Evolutionary conservation across 148 eudicot species (phyloP), one percentile per base, ranked within the genome.

Genomic region (Persicaria maculosa): DNA sequence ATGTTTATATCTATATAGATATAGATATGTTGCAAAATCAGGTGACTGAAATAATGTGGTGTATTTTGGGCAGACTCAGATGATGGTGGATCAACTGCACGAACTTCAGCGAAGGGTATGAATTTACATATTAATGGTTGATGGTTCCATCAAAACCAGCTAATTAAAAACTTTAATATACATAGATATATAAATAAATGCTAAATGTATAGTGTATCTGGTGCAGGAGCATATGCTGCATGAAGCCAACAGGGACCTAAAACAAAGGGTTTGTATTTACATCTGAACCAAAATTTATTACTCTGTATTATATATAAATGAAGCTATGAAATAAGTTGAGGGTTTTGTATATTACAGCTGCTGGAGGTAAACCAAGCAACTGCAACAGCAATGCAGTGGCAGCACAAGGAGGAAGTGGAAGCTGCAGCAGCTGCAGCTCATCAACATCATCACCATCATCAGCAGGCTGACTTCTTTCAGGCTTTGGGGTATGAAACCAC

Each of bases 401-500:
- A 87, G 69, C 78, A 81, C 44, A 31, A 31, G 40, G 40, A 31
- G 40, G 40, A 31, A 31, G 40, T 31, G 40, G 40, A 31, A 31
- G 40, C n/a, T n/a, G n/a, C n/a, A n/a, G n/a, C n/a, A 31, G 40
- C 40, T 31, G 40, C 40, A 31, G 40, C 40, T 31, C 40, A 31
- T 31, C 40, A 31, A 31, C 40, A 31, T 31, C 40, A 31, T 31
- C 82, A 86, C 76, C 93, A 90, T 50, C 78, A 83, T 78, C 97
- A 86, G 76, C 45, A 31, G 1, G 86, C 87, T 40, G 85, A 50
- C 72, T 94, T 91, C 87, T 92, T 78, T 80, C 96, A 94, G 62
- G 90, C 88, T 31, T 74, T 94, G 76, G 89, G 85, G 0, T 91
- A 95, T 78, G 92, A 92, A 85, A 96, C 97, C 61, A 94, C 97